These are phyloP conservation scores for Penicillium daleae DNA, from an alignment of 495 filamentous ascomycete genomes.

Conservation along the genomic window DNA sequence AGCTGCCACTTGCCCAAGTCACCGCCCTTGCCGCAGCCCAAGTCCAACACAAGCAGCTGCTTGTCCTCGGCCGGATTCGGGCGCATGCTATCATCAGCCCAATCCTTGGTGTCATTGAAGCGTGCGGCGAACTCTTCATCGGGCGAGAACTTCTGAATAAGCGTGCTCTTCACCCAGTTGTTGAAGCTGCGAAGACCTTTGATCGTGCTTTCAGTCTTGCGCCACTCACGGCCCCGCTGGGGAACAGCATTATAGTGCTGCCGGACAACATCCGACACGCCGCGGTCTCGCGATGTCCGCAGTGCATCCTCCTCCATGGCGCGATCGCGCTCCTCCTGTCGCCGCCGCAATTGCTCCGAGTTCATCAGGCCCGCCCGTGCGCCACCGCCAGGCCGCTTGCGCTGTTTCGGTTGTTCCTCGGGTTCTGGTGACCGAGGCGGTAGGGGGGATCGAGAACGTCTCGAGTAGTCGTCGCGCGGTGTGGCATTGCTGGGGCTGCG, in stretches of 20 bases:
- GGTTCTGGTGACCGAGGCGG: conserved; percentile 45
- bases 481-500: conserved; percentile 32
- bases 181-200: conserved; percentile 94
- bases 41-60: conserved; percentile 79
- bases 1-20: conserved; percentile 95
- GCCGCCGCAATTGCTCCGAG: conserved; percentile 67
- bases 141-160: conserved; percentile 95
- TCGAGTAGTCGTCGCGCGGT: conserved; percentile 29
- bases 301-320: conserved; percentile 57
- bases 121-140: conserved; percentile 67
- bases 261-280: conserved; percentile 81
- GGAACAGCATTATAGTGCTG: conserved; percentile 97
- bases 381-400: conserved; percentile 84
- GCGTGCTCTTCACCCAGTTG: conserved; percentile 96
- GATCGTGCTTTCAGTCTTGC: conserved; percentile 88
- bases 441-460: conserved; percentile 44
- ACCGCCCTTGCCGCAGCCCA: conserved; percentile 96
- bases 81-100: conserved; percentile 55
- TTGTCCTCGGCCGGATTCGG: conserved; percentile 47
- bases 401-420: conserved; percentile 60
- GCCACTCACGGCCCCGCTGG: conserved; percentile 85
- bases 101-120: conserved; percentile 44
- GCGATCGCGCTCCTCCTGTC: conserved; percentile 67
- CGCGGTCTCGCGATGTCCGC: conserved; percentile 49
- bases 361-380: conserved; percentile 75